Percentiles rank a stretch among this genome's conserved stretches.
These are phyloP conservation scores for Butyriboletus loyo DNA, from an alignment of 768 basidiomycete species.

Conservation along the genomic window DNA sequence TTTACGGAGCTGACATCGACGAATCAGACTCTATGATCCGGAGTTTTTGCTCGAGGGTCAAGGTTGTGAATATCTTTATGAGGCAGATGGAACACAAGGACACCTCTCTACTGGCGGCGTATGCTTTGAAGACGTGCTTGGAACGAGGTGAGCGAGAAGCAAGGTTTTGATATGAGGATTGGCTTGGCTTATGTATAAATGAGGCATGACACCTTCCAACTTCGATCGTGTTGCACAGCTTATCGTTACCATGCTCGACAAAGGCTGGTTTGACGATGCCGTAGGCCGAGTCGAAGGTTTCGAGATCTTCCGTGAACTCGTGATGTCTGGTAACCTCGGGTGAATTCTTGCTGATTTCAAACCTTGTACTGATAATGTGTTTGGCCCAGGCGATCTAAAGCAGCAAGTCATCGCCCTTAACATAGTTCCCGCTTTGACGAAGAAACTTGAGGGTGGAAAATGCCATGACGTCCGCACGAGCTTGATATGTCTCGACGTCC, in stretches of 20 bases:
- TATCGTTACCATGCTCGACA: background rate
- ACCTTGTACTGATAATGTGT: background rate
- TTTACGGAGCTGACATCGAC: background rate
- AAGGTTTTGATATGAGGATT: background rate
- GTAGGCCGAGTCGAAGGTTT: background rate
- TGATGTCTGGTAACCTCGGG: background rate
- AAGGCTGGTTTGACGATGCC: background rate
- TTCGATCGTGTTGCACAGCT: background rate
- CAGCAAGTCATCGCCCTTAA: background rate
- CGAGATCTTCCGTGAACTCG: background rate
- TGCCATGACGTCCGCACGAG: background rate
- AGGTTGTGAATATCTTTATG: background rate
- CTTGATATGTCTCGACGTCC: background rate
- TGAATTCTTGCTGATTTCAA: background rate
- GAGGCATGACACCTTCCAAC: background rate
- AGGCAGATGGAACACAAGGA: background rate
- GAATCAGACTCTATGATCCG: background rate
- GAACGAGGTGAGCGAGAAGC: background rate
- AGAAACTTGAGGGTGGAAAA: background rate
- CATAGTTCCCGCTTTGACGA: background rate
- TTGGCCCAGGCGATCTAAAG: background rate
- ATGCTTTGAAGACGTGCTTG: background rate
- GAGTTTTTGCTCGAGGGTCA: background rate
- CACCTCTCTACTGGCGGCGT: background rate
- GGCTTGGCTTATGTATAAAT: background rate